Base-by-base conservation (phyloP, 352 stramenopile genomes). In the Globisporangium rhizosaccharum region DNA sequence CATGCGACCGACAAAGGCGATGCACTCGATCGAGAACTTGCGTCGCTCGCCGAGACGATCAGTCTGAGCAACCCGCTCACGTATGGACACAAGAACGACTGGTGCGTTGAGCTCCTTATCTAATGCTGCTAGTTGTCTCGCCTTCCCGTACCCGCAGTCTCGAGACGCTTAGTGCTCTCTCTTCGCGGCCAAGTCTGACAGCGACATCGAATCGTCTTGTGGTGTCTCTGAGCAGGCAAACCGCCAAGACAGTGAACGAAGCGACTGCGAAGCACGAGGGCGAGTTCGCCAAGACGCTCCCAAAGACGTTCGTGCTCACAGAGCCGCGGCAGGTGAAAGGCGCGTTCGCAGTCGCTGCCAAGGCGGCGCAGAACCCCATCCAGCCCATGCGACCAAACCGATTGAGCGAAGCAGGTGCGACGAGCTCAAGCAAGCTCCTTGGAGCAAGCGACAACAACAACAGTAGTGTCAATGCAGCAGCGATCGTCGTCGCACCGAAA, bases 61-160 rank as follows among this genome's bases (percentile, higher is more conserved):
- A 80, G 59, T 17, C 66, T 94, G 52, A 91, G 81, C 68, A 92
- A 94, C 56, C 85, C 82, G 25, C 65, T 92, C 33, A 92, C 84
- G 0, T 89, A 82, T 28, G 82, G 82, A 36, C 76, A 90, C 51
- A 80, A 79, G 50, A 70, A 65, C 44, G 70, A 87, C 56, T 94
- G 84, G 84, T 94, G 79, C 20, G 72, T 46, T 18, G 33, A 10
- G 33, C 33, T 10, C 33, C 10, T 39, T 8, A 45, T 7, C 10
- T 30, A 28, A 4, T 56, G 28, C 23, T 30, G 26, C 15, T 26
- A 28, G 50, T 39, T 0, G 8, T 36, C 5, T 10, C 5, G 5
- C 10, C 10, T 42, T 3, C 37, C 10, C 37, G 14, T 53, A 25
- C 48, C 33, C 33, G 18, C 26, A 52, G 28, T 51, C 18, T 51